Evolutionary conservation across 129 eudicot genomes (phyloP).

Genomic region (Helianthus annuus): DNA sequence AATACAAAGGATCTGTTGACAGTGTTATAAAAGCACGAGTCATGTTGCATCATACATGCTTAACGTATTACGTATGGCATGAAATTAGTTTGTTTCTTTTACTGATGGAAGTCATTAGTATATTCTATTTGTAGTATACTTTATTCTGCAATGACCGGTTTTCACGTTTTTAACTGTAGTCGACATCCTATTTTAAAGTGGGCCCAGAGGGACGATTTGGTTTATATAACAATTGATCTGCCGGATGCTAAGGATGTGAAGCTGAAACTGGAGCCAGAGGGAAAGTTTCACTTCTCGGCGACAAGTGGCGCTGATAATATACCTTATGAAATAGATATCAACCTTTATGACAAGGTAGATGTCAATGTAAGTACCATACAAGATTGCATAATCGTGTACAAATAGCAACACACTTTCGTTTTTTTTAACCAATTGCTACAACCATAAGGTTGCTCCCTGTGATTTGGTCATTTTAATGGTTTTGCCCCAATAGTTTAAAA

Average conservation of each 20-base stretch:
- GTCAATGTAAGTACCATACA: constrained; percentile 56
- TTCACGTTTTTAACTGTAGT: constrained; percentile 34
- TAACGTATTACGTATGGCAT: too few species aligned
- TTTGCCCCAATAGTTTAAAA: too few species aligned
- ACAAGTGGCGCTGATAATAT: constrained; percentile 47
- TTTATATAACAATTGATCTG: constrained; percentile 65
- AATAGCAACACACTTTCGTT: not conserved
- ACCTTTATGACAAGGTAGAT: constrained; percentile 62
- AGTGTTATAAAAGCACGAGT: too few species aligned
- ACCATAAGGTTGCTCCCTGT: constrained; percentile 5
- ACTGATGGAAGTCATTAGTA: not conserved
- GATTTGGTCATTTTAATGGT: too few species aligned
- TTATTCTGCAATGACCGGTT: not conserved
- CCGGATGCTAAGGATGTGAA: constrained; percentile 79
- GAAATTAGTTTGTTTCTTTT: too few species aligned
- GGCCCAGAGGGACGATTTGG: constrained; percentile 76
- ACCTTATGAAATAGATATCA: constrained; percentile 64
- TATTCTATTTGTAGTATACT: not conserved
- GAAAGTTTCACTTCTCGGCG: constrained; percentile 65
- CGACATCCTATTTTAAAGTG: constrained; percentile 76
- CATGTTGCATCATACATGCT: too few species aligned
- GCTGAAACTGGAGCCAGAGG: constrained; percentile 73
- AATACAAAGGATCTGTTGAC: too few species aligned
- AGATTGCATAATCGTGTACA: constrained; percentile 1
- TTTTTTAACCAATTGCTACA: not conserved